Evolutionary conservation across 2,329 filamentous ascomycete species (phyloP), one percentile per base, ranked within the genome.

Genomic region (Pyrenochaeta sp.): DNA sequence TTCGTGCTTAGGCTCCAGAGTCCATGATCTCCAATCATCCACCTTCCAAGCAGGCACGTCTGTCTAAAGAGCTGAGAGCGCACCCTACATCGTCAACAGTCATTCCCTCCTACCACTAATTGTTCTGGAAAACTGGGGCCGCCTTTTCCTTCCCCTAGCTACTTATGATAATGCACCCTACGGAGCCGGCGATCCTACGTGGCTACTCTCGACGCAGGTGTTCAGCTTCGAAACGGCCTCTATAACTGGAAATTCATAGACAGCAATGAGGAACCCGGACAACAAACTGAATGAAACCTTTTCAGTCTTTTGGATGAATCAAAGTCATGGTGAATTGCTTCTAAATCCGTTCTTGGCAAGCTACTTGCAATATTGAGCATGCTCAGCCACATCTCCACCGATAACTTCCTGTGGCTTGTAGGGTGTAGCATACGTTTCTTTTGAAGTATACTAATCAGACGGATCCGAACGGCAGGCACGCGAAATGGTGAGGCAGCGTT

Each of bases 371-470:
- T 12, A 27, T 22, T 8, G 13, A 28, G 9, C 12, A 27, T 24
- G 28, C 48, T 19, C 36, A 43, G 48, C 48, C 48, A 51, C 48
- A 34, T 34, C 28, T 46, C 27, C n/a, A 34, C 28, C 30, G 9
- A 13, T 3, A 1, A 13, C 8, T 34, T 7, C 7, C 22, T 47
- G 45, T 47, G 45, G 45, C 28, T 47, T 36, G 28, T 46, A 10
- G 25, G 12, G 44, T 46, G 3, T 28, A 45, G n/a, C 22, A 25
- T 27, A n/a, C 25, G 5, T 45, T 15, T 45, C 43, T 27, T 22
- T 24, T 24, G n/a, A 4, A 24, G 5, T 5, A 8, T 42, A 7
- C n/a, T 22, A 42, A 25, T 27, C 8, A 27, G 37, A 32, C 43
- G 49, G 25, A 30, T 44, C n/a, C 25, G 45, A 19, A 19, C 34